These are phyloP conservation scores for Agaricus blazei DNA, from an alignment of 768 basidiomycete genomes.

Conservation along the genomic window DNA sequence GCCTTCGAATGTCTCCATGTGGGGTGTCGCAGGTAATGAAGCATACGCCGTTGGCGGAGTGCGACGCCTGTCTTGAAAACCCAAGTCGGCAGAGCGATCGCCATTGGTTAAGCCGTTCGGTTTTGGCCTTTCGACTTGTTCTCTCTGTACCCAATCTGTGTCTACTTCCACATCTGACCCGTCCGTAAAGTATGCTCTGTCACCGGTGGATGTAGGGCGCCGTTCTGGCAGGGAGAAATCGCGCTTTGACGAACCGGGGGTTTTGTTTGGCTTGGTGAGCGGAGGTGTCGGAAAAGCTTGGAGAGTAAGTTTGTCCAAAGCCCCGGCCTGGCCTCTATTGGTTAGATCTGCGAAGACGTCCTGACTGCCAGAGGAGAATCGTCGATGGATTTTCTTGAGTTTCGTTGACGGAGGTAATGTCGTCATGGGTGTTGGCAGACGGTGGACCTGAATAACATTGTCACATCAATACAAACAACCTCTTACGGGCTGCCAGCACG, in stretches of 20 bases:
- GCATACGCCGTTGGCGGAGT: conserved; percentile 50
- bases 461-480: background rate
- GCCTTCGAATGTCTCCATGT: conserved; percentile 31
- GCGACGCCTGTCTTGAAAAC: background rate
- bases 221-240: background rate
- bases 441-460: background rate
- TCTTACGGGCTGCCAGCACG: too few relatives aligned
- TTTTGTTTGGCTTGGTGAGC: background rate
- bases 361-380: conserved; percentile 7
- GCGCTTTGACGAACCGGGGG: background rate
- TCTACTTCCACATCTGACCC: conserved; percentile 1
- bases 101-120: background rate
- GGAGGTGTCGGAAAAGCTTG: conserved; percentile 2
- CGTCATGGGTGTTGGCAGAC: background rate
- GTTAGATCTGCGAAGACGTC: background rate
- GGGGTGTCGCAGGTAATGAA: conserved; percentile 72
- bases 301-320: background rate
- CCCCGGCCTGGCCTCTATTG: background rate
- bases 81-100: background rate
- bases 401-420: background rate
- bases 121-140: background rate
- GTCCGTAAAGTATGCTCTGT: conserved; percentile 4
- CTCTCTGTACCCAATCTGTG: background rate
- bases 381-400: conserved; percentile 1
- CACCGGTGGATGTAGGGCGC: background rate